Evolutionary conservation across 805 yeast species (phyloP), one percentile per base, ranked within the genome.

Genomic region (Wickerhamomyces pijperi): DNA sequence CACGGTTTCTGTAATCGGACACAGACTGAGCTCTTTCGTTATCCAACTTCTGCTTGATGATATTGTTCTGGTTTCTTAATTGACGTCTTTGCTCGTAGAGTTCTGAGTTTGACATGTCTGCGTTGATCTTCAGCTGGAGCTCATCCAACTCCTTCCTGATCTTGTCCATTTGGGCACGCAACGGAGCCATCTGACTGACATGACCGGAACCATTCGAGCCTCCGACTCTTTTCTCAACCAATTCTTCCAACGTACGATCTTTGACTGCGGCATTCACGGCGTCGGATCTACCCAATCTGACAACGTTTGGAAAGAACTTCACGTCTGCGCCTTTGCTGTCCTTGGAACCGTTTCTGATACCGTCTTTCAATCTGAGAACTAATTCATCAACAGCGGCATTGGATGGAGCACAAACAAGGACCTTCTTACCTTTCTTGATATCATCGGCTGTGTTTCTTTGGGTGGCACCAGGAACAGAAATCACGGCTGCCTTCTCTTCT

Each of bases 361-460:
- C 97, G 16, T 64, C 67, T 47, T 80, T 77, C 42, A 92, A 63
- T 55, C 99, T 79, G 16, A 87, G 51, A 13, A 87, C 92, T 44
- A 92, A 67, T 55, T 94, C 98, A 61, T 92, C 99, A 3, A 92
- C 96, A 13, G 99, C 99, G 1, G 99, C 99, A 64, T 92, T 92
- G 56, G 96, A 85, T 3, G 99, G 99, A 2, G 98, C 97, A 71
- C 98, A 94, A 16, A 92, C 76, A 37, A 92, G 63, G 1, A 92
- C 74, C 42, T 84, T 83, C 28, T 74, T 67, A 21, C 60, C 63
- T 23, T 58, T 59, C 7, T 19, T 18, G 14, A 17, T 17, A 4
- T 31, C 33, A 7, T 8, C 17, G 5, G 5, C 12, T 6, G 42
- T 32, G 11, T 8, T 16, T 17, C 21, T 13, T n/a, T 16, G 14